Conservation (phyloP, 139 green algal genomes). For the Nannochloris sp. region DNA sequence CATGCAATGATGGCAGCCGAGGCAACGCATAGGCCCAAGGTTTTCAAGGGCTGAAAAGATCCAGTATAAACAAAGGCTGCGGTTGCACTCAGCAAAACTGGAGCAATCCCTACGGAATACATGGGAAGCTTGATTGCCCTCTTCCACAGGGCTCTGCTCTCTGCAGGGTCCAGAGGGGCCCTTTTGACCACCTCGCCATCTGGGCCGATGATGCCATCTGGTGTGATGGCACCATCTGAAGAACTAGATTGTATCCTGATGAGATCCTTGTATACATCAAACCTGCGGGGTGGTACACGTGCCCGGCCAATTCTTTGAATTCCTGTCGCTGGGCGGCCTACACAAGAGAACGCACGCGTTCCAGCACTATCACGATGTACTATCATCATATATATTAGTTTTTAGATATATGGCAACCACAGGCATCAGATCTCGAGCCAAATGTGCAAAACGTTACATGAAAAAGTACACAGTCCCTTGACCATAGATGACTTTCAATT, state of each 20-base stretch:
- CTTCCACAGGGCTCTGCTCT: conserved; percentile 54
- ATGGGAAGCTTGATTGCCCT: conserved; percentile 83
- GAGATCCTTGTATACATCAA: not conserved
- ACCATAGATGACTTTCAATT: conserved; percentile 23
- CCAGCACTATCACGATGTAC: too few relatives aligned
- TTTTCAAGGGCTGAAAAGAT: conserved; percentile 19
- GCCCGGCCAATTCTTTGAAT: too few relatives aligned
- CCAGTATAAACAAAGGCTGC: conserved; percentile 45
- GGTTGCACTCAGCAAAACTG: conserved; percentile 56
- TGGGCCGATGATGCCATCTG: conserved; percentile 27
- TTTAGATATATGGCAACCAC: too few relatives aligned
- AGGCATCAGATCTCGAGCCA: not conserved
- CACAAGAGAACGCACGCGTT: too few relatives aligned
- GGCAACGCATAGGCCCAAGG: conserved; percentile 39
- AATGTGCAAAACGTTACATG: not conserved
- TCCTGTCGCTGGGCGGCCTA: too few relatives aligned
- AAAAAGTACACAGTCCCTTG: conserved; percentile 15
- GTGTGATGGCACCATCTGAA: not conserved
- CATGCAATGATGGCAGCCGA: conserved; percentile 80
- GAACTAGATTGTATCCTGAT: not conserved
- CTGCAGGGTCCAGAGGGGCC: conserved; percentile 11
- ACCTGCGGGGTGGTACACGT: not conserved
- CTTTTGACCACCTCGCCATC: conserved; percentile 15
- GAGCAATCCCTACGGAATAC: conserved; percentile 83
- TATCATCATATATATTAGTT: too few relatives aligned